A percentile compares a stretch with the other conserved stretches of the same genome.
Evolutionary conservation across 2,329 filamentous ascomycete genomes (phyloP).

Genomic region (Epichloe coenophiala): DNA sequence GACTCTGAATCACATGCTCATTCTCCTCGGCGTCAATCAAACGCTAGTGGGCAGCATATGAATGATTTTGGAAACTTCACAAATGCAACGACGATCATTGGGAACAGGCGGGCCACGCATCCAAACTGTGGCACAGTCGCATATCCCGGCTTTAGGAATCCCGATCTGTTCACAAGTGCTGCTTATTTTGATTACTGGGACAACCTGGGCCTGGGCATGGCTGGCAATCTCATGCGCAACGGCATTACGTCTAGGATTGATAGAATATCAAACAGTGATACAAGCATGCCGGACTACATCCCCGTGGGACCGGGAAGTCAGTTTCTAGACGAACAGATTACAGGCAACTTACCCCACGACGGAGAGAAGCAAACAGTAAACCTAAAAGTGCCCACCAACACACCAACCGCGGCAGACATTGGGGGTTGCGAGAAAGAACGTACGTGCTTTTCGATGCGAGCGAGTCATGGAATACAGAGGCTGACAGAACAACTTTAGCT

Average conservation of each 20-base stretch:
- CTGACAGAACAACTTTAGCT: constrained; percentile 1
- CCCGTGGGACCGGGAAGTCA: constrained; percentile 7
- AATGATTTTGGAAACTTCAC: not conserved
- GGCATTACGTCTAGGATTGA: constrained; percentile 8
- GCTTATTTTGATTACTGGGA: constrained; percentile 17
- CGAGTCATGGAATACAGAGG: too few species aligned
- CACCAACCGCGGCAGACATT: constrained; percentile 20
- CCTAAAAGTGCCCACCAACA: constrained; percentile 29
- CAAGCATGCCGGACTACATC: constrained; percentile 29
- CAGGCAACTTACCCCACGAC: constrained; percentile 19
- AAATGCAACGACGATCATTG: not conserved
- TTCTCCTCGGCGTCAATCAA: constrained; percentile 37
- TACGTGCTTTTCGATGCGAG: not conserved
- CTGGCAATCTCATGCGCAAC: constrained; percentile 4
- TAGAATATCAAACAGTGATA: constrained; percentile 22
- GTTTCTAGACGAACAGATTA: constrained; percentile 4
- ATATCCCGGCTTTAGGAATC: not conserved
- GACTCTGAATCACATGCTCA: constrained; percentile 47
- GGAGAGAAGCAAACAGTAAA: constrained; percentile 13
- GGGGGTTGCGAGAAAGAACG: constrained; percentile 8
- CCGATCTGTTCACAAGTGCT: constrained; percentile 12
- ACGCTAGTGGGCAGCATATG: not conserved
- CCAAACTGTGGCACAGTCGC: constrained; percentile 3
- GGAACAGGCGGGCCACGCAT: constrained; percentile 5
- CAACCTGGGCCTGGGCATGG: constrained; percentile 8